Percentiles rank a stretch among this genome's conserved stretches.
Evolutionary conservation across 139 green algal genomes (phyloP).

Genomic region (Chlamydomonas eustigma): DNA sequence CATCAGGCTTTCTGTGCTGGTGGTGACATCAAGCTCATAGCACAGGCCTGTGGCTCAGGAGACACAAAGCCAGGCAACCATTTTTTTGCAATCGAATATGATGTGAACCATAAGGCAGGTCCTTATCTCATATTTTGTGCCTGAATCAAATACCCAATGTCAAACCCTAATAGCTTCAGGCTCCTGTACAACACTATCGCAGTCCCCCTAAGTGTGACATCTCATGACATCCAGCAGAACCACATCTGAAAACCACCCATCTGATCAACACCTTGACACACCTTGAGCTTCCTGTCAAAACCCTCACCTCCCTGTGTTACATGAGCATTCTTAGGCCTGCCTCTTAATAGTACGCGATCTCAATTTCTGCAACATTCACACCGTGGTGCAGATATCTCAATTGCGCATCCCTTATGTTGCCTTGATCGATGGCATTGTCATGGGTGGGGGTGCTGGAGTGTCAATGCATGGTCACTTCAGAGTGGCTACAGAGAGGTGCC

Average conservation of each 20-base stretch:
- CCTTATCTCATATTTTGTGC: too few species aligned
- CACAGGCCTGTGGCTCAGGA: neutral
- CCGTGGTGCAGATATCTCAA: constrained; percentile 1
- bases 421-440: constrained; percentile 87
- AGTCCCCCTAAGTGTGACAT: too few species aligned
- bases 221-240: too few species aligned
- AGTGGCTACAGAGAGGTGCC: constrained; percentile 82
- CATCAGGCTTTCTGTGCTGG: constrained; percentile 11
- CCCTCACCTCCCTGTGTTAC: too few species aligned
- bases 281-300: too few species aligned
- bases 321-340: too few species aligned
- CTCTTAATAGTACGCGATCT: too few species aligned
- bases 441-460: constrained; percentile 88
- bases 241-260: too few species aligned
- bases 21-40: constrained; percentile 11
- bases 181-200: too few species aligned
- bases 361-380: neutral
- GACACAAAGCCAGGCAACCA: neutral
- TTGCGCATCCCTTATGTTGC: constrained; percentile 69
- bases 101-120: neutral
- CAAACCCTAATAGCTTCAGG: too few species aligned
- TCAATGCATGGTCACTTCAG: constrained; percentile 81
- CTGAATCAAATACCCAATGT: too few species aligned
- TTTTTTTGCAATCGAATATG: constrained; percentile 1
- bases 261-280: too few species aligned